Conservation (phyloP, 1,139 yeast species). For the Petasospora fabianii region DNA sequence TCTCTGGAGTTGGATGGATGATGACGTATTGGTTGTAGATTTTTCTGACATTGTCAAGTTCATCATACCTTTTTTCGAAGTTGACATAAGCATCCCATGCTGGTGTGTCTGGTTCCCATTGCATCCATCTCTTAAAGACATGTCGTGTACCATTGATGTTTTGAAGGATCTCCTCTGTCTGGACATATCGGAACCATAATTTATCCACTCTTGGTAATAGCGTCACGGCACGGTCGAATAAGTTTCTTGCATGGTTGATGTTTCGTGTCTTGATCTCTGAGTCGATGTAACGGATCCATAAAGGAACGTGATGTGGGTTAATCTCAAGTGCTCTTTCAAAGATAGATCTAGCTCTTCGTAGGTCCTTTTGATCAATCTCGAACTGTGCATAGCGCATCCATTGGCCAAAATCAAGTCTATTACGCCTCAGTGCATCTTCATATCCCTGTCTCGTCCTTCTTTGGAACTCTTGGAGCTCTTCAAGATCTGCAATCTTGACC, state of each 20-base stretch:
- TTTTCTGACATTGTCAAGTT: slow-evolving; percentile 50
- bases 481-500: slow-evolving; percentile 67
- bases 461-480: slow-evolving; percentile 75
- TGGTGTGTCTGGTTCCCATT: slow-evolving; percentile 55
- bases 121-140: slow-evolving; percentile 77
- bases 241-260: slow-evolving; percentile 83
- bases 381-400: slow-evolving; percentile 93
- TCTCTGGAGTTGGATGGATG: slow-evolving; percentile 47
- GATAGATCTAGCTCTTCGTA: slow-evolving; percentile 74
- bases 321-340: slow-evolving; percentile 86
- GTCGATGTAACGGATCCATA: slow-evolving; percentile 85
- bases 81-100: slow-evolving; percentile 78
- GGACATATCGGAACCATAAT: slow-evolving; percentile 79
- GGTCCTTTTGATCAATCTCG: slow-evolving; percentile 79
- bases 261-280: slow-evolving; percentile 69
- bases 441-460: slow-evolving; percentile 73
- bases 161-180: slow-evolving; percentile 76
- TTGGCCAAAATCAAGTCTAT: slow-evolving; percentile 76
- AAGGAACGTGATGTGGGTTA: slow-evolving; percentile 67
- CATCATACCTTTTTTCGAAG: slow-evolving; percentile 63
- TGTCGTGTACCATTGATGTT: slow-evolving; percentile 59
- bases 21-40: slow-evolving; percentile 55
- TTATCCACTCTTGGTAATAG: slow-evolving; percentile 77
- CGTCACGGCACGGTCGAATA: slow-evolving; percentile 75
- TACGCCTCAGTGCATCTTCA: slow-evolving; percentile 81